Conservation (phyloP, 2,329 filamentous ascomycete species). For the Coniochaeta sp. region DNA sequence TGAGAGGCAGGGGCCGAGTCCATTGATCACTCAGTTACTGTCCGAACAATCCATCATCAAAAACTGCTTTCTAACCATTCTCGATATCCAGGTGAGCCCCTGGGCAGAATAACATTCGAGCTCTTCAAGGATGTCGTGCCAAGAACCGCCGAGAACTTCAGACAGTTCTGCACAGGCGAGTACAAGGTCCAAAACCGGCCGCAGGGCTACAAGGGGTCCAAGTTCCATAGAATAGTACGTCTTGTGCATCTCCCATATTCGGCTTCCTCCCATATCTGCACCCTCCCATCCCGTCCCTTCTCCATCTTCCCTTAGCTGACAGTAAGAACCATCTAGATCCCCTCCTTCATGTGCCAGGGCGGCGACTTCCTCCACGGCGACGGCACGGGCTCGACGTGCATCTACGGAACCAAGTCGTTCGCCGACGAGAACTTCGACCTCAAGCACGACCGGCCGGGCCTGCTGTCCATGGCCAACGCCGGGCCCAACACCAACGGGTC, state of each 20-base stretch:
- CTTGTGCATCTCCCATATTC: conserved; percentile 3
- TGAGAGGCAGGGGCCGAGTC: background rate
- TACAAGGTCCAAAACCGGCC: conserved; percentile 73
- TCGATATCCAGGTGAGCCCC: conserved; percentile 60
- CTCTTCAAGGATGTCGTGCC: conserved; percentile 80
- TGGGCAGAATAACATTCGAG: conserved; percentile 85
- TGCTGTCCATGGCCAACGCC: conserved; percentile 92
- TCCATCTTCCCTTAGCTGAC: background rate
- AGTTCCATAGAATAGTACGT: conserved; percentile 87
- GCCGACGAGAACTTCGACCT: conserved; percentile 83
- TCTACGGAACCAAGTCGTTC: conserved; percentile 81
- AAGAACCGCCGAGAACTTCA: conserved; percentile 92
- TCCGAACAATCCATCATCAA: background rate
- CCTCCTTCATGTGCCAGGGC: conserved; percentile 95
- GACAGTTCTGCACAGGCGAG: conserved; percentile 94
- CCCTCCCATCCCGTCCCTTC: background rate
- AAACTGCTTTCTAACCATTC: background rate
- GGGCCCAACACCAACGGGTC: conserved; percentile 89
- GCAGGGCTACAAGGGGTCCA: conserved; percentile 90
- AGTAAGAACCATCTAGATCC: conserved; percentile 52
- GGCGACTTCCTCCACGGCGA: conserved; percentile 94
- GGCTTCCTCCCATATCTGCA: no score
- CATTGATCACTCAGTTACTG: background rate
- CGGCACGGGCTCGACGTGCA: conserved; percentile 79
- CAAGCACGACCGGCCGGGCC: conserved; percentile 70